Evolutionary conservation across 345 rosid genomes (phyloP), one percentile per base, ranked within the genome.

Genomic region (Brassica incana): DNA sequence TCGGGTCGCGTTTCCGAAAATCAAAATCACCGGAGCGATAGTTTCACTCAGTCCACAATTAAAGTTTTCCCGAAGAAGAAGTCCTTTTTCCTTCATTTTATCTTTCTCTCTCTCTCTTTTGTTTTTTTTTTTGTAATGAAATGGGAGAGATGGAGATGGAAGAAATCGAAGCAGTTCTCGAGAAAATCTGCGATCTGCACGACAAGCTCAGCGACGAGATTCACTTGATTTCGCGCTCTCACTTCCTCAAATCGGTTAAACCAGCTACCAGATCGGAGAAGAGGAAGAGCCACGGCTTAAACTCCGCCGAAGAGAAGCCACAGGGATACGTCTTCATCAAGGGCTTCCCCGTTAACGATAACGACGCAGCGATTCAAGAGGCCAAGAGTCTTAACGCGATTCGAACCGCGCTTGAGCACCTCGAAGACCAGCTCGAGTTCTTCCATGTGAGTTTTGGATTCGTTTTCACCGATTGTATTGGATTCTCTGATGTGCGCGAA

Each of bases 201-300:
- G 97, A 92, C 87, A 95, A 92, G 85, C 88, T 95, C 30, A 95
- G 97, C 87, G 99, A 95, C 82, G 97, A 94, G 65, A 95, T 95
- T 69, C 97, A 89, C 88, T 82, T 91, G 18, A 88, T 91, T 78
- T 90, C 98, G 10, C 87, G 97, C 1, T 45, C 91, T 72, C 97
- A 95, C 77, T 93, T 93, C 81, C 93, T 90, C 69, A 84, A 84
- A 58, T 91, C 99, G 72, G 72, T 91, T 74, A 88, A 83, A 72
- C 48, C 85, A 50, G 72, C 72, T 0, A 71, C 69, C 20, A 82
- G 85, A 16, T 72, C 89, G 69, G 88, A 86, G 65, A 82, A 83
- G 78, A 83, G 82, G 78, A 84, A 84, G 80, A 88, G 75, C 77
- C 88, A 76, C 74, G 79, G 45, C 77, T 45, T 54, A 77, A 66